A percentile compares a stretch with the other conserved stretches of the same genome.
Evolutionary conservation across 495 filamentous ascomycete genomes (phyloP).

Genomic region (Tuber calosporum): DNA sequence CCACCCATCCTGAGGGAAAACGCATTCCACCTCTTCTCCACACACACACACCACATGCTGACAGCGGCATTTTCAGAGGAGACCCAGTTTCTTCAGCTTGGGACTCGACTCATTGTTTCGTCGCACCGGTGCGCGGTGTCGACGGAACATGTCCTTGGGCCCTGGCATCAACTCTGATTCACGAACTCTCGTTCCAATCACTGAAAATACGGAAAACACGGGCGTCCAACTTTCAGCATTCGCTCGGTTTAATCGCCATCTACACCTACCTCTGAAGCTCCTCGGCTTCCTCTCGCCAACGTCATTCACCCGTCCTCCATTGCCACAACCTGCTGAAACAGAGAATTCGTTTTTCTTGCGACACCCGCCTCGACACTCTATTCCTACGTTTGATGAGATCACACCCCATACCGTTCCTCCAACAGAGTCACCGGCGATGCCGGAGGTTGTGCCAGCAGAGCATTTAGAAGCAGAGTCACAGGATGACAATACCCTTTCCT

Average conservation of each 20-base stretch:
- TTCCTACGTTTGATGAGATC: background rate
- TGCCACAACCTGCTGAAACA: background rate
- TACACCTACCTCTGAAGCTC: background rate
- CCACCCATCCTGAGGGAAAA: background rate
- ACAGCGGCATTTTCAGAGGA: background rate
- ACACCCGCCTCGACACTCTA: background rate
- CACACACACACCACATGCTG: background rate
- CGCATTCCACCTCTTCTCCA: background rate
- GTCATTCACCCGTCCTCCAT: background rate
- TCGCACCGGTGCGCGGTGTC: constrained; percentile 29
- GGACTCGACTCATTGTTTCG: constrained; percentile 32
- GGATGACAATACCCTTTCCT: background rate
- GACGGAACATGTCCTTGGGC: constrained; percentile 38
- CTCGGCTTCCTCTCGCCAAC: background rate
- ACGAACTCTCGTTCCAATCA: background rate
- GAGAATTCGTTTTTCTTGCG: background rate
- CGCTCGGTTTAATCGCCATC: background rate
- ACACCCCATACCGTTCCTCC: background rate
- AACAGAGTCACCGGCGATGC: background rate
- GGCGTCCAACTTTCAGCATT: background rate
- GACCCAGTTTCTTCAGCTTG: constrained; percentile 20
- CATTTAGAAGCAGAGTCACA: background rate
- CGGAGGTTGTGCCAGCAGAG: background rate
- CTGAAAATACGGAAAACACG: background rate
- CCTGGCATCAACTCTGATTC: background rate